Conservation (phyloP, 2,329 filamentous ascomycete species). For the Atkinsonella hypoxylon region DNA sequence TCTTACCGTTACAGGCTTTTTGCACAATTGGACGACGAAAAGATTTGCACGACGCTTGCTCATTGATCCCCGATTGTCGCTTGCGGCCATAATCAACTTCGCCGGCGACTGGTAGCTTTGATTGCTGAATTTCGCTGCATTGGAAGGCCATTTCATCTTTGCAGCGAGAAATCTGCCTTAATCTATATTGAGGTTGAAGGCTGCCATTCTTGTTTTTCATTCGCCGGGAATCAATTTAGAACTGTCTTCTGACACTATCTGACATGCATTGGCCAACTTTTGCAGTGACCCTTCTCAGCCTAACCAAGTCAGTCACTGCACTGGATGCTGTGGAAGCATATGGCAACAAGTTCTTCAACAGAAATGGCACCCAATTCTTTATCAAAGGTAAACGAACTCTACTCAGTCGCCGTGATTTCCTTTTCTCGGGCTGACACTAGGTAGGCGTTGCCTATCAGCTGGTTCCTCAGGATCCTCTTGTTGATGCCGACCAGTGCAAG, state of each 20-base stretch:
- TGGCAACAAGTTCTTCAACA: conserved; percentile 77
- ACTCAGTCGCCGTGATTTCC: neutral
- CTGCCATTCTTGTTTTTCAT: neutral
- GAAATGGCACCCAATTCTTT: conserved; percentile 70
- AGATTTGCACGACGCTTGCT: neutral
- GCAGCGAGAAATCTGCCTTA: neutral
- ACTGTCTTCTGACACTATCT: neutral
- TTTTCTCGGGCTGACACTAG: neutral
- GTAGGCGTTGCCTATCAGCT: conserved; percentile 64
- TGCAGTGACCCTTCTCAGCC: conserved; percentile 22
- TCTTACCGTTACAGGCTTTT: neutral
- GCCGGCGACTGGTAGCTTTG: neutral
- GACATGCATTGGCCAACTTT: conserved; percentile 27
- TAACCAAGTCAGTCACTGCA: conserved; percentile 23
- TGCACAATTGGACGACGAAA: conserved; percentile 2
- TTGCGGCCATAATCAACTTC: neutral
- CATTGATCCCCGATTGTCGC: neutral
- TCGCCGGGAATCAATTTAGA: neutral
- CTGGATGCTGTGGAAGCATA: conserved; percentile 40
- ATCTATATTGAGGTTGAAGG: neutral
- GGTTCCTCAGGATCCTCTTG: conserved; percentile 56
- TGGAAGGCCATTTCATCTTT: neutral
- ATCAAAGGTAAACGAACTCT: conserved; percentile 55
- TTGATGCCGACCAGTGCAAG: conserved; percentile 63
- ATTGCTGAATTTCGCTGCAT: neutral